phyloP scores from a whole-genome alignment of 2,329 filamentous ascomycete species.

The Didymella glomerata region DNA sequence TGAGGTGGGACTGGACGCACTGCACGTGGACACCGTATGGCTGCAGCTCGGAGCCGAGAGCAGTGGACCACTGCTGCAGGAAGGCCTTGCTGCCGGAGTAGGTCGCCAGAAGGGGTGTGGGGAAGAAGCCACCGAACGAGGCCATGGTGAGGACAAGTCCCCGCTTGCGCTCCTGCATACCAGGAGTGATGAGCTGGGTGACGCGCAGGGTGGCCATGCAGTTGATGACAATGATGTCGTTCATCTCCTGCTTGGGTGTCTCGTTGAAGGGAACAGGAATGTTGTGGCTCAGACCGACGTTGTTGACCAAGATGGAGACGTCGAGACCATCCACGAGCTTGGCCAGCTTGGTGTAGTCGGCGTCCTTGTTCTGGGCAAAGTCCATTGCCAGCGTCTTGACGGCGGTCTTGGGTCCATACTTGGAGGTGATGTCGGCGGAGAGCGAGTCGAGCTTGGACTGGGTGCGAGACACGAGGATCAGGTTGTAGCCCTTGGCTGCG shows the following conservation, averaged over 20 bases:
- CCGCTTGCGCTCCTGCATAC: slow-evolving; percentile 82
- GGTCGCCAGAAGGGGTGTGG: slow-evolving; percentile 90
- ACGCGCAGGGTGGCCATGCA: slow-evolving; percentile 88
- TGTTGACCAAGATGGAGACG: slow-evolving; percentile 90
- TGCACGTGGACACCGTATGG: slow-evolving; percentile 86
- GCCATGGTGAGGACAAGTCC: slow-evolving; percentile 97
- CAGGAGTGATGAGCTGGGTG: slow-evolving; percentile 83
- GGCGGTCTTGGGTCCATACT: slow-evolving; percentile 70
- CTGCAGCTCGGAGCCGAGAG: slow-evolving; percentile 83
- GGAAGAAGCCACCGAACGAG: slow-evolving; percentile 91
- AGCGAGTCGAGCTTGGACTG: slow-evolving; percentile 85
- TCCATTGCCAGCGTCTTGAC: slow-evolving; percentile 90
- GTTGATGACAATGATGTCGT: slow-evolving; percentile 94
- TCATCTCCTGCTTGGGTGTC: slow-evolving; percentile 80
- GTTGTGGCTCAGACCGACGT: slow-evolving; percentile 92
- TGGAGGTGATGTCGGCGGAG: slow-evolving; percentile 75
- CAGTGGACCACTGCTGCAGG: slow-evolving; percentile 92
- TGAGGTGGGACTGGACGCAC: slow-evolving; percentile 88
- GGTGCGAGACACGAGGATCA: slow-evolving; percentile 95
- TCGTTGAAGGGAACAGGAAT: slow-evolving; percentile 90
- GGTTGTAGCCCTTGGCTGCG: slow-evolving; percentile 89
- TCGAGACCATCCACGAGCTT: slow-evolving; percentile 76
- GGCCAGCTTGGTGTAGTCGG: slow-evolving; percentile 79
- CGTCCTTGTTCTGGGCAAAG: slow-evolving; percentile 79
- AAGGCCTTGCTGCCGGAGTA: slow-evolving; percentile 99